Base-by-base conservation (phyloP, 2,329 filamentous ascomycete species). In the Stagonosporopsis rhizophila region DNA sequence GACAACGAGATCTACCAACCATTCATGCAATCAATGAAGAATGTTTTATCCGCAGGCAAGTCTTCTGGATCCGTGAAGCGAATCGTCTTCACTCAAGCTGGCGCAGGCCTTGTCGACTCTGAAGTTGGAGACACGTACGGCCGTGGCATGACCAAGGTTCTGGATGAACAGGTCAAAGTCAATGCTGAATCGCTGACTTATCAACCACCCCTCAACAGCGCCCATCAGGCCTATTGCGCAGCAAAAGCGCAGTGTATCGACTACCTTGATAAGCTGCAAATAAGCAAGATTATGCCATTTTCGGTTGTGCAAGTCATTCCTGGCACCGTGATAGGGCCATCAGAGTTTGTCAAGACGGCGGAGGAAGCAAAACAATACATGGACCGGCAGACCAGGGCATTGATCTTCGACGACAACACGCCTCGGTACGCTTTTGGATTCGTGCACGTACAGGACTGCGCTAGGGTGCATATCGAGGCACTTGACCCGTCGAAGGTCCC, bases 371-470 rank as follows among this genome's bases (percentile, higher is more conserved):
- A 55, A 20, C 52, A 51, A 15, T 56, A 65, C 2, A 66, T 75
- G 59, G 72, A 75, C 44, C 69, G 72, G 20, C 73, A 74, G 62
- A 69, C 63, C 2, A 63, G 64, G 27, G 71, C 71, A 1, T 52
- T 74, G 4, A 52, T 75, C 1, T 75, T 75, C 56, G 66, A 73
- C 32, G 66, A 66, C 9, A 52, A 62, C 7, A 64, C 65, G 11
- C 69, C 72, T 3, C 62, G 67, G 8, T 74, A 75, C 55, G 64
- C 65, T 6, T 75, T 75, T 47, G 71, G 71, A 3, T 75, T 75
- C n/a, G 70, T 74, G 23, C 64, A 72, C 35, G 64, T 74, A 1
- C 42, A 65, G 6, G 71, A 75, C 39, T 73, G 70, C 48, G 71
- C 72, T 11, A 60, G 51, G 8, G 60, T 75, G 6, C 71, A 74